Base-by-base conservation (phyloP, 176 grass and related monocot genomes). In the Chrysopogon serrulatus region DNA sequence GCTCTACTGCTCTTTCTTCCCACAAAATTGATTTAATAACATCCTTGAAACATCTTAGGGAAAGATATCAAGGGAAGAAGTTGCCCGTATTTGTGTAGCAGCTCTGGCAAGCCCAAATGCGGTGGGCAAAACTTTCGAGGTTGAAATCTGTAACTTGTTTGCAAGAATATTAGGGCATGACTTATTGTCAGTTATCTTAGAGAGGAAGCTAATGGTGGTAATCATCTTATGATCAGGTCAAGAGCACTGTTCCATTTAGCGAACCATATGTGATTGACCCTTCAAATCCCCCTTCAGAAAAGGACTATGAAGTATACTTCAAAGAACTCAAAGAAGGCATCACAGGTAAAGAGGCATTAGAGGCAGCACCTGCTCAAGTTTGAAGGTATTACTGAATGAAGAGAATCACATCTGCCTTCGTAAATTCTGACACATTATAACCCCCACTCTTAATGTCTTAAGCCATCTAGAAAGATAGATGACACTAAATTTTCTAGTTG, bases 171-270 rank as follows among this genome's bases (percentile, higher is more conserved):
- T 51, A n/a, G 27, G 26, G 23, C 15, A 76, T 35, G 30, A 80
- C 17, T 30, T 12, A 49, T 65, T 79, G n/a, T 65, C 6, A 39
- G 26, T 61, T 75, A 35, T 82, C 40, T 85, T 47, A 15, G n/a
- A 8, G 54, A 77, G 5, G 67, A 87, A 73, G 59, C 56, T 82
- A 74, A 82, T 35, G 32, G 32, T 34, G 41, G 10, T 28, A 53
- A 14, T 19, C n/a, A n/a, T 75, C 7, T 48, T 84, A 10, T 80
- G 40, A 35, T 74, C 83, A 96, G 96, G 96, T 99, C n/a, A 96
- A 94, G 89, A 96, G 91, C 47, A 99, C 96, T n/a, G 91, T 99
- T 70, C 96, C 96, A 76, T 96, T 99, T 23, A 99, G 91, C 6
- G 93, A 96, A 82, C 91, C 86, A 2, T 99, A 85, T 48, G 78